phyloP scores from a whole-genome alignment of 139 green algal genomes.

The Medakamo hakoo region DNA sequence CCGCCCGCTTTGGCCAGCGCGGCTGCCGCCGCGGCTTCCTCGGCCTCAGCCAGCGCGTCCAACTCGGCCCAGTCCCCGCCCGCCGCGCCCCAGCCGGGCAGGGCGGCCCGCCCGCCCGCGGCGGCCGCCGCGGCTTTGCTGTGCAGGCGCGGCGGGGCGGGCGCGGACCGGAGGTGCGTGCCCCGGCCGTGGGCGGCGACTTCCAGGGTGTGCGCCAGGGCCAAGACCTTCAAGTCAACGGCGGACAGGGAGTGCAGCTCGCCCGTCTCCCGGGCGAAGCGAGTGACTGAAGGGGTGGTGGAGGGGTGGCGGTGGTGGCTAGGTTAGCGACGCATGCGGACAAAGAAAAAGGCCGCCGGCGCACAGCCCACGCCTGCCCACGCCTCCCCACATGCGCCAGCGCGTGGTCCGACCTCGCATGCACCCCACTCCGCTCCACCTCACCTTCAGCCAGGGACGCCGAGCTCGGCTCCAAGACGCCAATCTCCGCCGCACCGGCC shows the following conservation, averaged over 20 bases:
- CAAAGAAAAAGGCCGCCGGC: background rate
- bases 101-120: slow-evolving; percentile 7
- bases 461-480: background rate
- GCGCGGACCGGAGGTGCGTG: slow-evolving; percentile 35
- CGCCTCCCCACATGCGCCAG: no score
- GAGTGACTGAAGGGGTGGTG: slow-evolving; percentile 42
- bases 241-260: slow-evolving; percentile 69
- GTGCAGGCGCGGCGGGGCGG: slow-evolving; percentile 6
- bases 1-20: background rate
- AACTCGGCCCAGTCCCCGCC: slow-evolving; percentile 54
- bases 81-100: slow-evolving; percentile 68
- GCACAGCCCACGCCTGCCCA: no score
- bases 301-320: background rate
- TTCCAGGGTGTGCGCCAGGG: slow-evolving; percentile 65
- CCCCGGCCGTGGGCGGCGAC: slow-evolving; percentile 37
- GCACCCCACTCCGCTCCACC: no score
- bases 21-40: slow-evolving; percentile 23
- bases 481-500: background rate
- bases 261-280: slow-evolving; percentile 69
- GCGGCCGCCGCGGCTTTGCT: slow-evolving; percentile 4
- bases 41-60: slow-evolving; percentile 46
- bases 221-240: slow-evolving; percentile 66
- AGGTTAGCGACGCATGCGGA: background rate
- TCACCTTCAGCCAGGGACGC: background rate
- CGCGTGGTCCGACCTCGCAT: no score